Evolutionary conservation across 805 yeast genomes (phyloP).

Genomic region (Yarrowia porcina): DNA sequence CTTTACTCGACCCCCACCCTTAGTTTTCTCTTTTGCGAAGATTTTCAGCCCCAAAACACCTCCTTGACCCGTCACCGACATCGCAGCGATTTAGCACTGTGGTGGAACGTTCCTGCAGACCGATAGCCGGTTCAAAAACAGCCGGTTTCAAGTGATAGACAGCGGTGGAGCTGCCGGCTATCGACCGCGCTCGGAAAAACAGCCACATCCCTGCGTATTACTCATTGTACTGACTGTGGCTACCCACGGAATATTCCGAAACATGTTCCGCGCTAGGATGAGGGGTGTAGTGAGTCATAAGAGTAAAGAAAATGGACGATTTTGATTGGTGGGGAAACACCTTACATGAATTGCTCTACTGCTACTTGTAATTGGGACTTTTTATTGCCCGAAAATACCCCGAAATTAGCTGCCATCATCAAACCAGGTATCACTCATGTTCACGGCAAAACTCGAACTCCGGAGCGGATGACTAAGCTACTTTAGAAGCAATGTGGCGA

Average conservation of each 20-base stretch:
- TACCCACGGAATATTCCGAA: neutral
- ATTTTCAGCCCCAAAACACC: neutral
- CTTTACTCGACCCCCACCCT: neutral
- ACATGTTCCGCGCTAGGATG: neutral
- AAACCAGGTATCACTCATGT: too few relatives aligned
- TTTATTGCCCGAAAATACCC: too few relatives aligned
- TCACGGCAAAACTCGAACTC: too few relatives aligned
- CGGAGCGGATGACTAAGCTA: too few relatives aligned
- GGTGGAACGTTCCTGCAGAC: neutral
- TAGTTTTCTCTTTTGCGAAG: too few relatives aligned
- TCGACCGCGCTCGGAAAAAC: neutral
- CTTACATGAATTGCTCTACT: too few relatives aligned
- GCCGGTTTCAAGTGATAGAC: neutral
- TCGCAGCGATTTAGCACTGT: conserved; percentile 7
- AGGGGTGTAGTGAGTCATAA: neutral
- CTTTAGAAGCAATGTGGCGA: too few relatives aligned
- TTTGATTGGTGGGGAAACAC: neutral
- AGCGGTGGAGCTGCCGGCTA: neutral
- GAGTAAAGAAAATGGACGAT: too few relatives aligned
- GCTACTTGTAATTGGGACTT: too few relatives aligned
- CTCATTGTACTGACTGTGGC: neutral
- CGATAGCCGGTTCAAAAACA: neutral
- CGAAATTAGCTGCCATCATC: too few relatives aligned
- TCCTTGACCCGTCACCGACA: neutral
- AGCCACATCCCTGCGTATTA: conserved; percentile 1